Evolutionary conservation across 106 monocot species (phyloP), one percentile per base, ranked within the genome.

Genomic region (Dactylorhiza incarnata): DNA sequence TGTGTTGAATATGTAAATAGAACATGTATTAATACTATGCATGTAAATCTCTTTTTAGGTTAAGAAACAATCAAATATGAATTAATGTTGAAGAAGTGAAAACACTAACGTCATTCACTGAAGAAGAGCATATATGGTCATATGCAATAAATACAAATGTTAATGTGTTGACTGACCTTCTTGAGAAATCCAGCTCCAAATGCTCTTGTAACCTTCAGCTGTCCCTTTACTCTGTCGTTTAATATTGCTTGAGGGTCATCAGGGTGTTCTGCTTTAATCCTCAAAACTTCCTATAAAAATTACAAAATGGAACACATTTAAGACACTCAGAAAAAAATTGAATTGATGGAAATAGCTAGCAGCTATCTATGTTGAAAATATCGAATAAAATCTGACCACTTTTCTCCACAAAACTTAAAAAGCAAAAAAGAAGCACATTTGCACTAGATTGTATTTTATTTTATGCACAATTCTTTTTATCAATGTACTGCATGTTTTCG

Each of bases 101-200:
- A 37, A 37, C 37, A 37, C 37, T 37, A 37, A 37, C 37, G 37
- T 3, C 37, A 37, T 37, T 37, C 37, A 3, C 37, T 37, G 37
- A 37, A 37, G 37, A 37, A 37, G 37, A 37, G 37, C 37, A 37
- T 37, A 37, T 37, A 37, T 37, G 37, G 37, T 37, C 37, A 37
- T 37, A 37, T 59, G 37, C 5, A 12, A 66, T 70, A 25, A n/a
- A 13, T 70, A 17, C 6, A 17, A 45, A 46, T 45, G 45, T 70
- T 67, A 15, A 52, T 22, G 26, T 2, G 58, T 59, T 59, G 23
- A 16, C 77, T 61, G 19, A 97, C 97, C 91, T 89, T 89, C 80
- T 97, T 97, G 22, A 97, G 93, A 84, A 97, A 97, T 19, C 79
- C 97, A 78, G 97, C 93, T 74, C 97, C 97, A 91, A 97, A 97